Evolutionary conservation across 768 basidiomycete genomes (phyloP), one percentile per base, ranked within the genome.

Genomic region (Rhodosporidiobolus sp.): DNA sequence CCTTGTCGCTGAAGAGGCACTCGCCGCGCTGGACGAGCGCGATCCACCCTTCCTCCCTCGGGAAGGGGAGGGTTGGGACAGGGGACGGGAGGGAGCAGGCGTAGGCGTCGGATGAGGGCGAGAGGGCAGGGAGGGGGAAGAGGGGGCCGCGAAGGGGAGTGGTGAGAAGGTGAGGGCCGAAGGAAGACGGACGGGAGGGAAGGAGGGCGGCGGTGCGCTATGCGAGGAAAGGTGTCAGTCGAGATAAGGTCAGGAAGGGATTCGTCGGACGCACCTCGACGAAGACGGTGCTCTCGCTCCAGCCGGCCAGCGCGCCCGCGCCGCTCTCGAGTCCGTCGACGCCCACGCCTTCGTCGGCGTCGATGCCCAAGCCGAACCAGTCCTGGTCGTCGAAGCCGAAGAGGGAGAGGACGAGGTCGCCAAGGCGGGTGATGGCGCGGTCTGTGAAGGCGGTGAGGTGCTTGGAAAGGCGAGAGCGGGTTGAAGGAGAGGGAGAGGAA

Each of bases 1-100:
- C 91, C 84, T 98, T 98, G 78, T 88, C 89, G 19, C 91, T 89
- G 79, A 98, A 98, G 69, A 92, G 88, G 80, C 95, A 98, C 63
- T 87, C 82, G 3, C 94, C 94, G 52, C 95, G 84, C 80, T 95
- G 90, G 0, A 96, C 88, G 61, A 97, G 85, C 0, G 92, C 95
- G 79, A 97, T 91, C 90, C 92, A 94, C 17, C 87, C 83, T 67
- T 92, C 91, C 20, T 62, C 59, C 38, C 38, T 45, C 32, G 26
- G 19, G 19, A 14, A 30, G 61, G 16, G 61, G 12, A 46, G 46
- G 43, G 17, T n/a, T n/a, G 69, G 28, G 5, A 38, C 20, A 35
- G 63, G 32, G 26, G 49, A 19, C 12, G 28, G 22, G 28, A 38
- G 43, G 17, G 52, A 53, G 34, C 71, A 73, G 24, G 53, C 75